Evolutionary conservation across 768 basidiomycete genomes (phyloP), one percentile per base, ranked within the genome.

Genomic region (Phaffia tasmanica): DNA sequence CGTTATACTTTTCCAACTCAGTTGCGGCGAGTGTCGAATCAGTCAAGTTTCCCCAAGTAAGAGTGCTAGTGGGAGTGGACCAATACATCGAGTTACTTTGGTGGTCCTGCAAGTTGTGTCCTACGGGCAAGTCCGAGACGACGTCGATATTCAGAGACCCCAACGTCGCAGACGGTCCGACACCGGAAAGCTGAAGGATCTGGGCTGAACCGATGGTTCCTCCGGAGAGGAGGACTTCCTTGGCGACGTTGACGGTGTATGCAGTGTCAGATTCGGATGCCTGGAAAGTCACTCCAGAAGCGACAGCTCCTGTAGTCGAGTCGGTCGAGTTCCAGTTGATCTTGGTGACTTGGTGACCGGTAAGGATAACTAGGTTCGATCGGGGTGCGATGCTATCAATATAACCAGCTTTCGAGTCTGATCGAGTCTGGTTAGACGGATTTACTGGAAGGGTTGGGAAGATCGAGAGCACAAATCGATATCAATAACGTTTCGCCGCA

Each of bases 401-500:
- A 77, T 85, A 85, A 1, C 79, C 81, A 0, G 83, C 81, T 66
- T 82, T 80, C 29, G 84, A 79, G 75, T 85, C 86, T 0, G 82
- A 83, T 56, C 85, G 81, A 14, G 83, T 85, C 78, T 81, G 82
- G 76, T 85, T 85, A 46, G 77, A 63, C 0, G 83, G 82, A 75
- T 86, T 86, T 72, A 87, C 35, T 42, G 11, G 35, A 42, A 42
- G 35, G 11, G 11, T 5, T 42, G 6, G 11, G 35, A 42, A 42
- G 35, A 42, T 42, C 35, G 35, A 42, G 35, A 42, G 4, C 35
- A 42, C 35, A 42, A 11, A 42, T 42, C 35, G 35, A 11, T 42
- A 11, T 42, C 35, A 42, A 11, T 5, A 11, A 11, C 4, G 35
- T 4, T 42, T 42, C 11, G 35, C 35, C 35, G 35, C 35, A 42